Base-by-base conservation (phyloP, 83 land plant genomes). In the Picea abies region DNA sequence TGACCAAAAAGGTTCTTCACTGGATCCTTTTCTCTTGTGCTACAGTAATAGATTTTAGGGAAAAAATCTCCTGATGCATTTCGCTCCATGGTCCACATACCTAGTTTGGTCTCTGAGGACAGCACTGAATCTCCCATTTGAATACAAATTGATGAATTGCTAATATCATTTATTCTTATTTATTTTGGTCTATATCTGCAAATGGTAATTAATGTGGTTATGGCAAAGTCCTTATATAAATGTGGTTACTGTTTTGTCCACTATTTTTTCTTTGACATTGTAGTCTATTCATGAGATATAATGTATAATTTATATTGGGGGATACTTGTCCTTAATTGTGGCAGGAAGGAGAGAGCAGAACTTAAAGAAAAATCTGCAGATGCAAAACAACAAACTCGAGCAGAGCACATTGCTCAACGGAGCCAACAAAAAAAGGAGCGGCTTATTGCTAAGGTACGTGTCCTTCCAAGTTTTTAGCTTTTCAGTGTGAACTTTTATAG, bases 381-480 rank as follows among this genome's bases (percentile, higher is more conserved):
- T 80, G 87, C 82, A 82, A 88, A 79, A 66, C 95, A 97, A 82
- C 88, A 92, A 62, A 87, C 81, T 52, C 90, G 99, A 68, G 63
- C 85, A 15, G 91, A 86, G 35, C 89, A 97, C 80, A 94, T 97
- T 17, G 79, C 77, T 23, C 92, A 91, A 81, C 91, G 93, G 79
- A 89, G 79, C 71, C 84, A 90, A 20, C 85, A 97, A 60, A 94
- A 92, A 89, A 96, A 96, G 79, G 86, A 86, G 81, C 79, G 91
- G 70, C 82, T 83, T 63, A 94, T 96, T 81, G 94, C 91, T 2
- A 96, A 94, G 91, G 91, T 90, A 26, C 39, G 60, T 56, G 60
- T 56, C 2, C 15, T 56, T 3, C 15, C 35, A 49, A 52, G 60
- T 5, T 16, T 76, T 56, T 75, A 12, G 19, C 60, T 49, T 75